Evolutionary conservation across 495 filamentous ascomycete species (phyloP), one percentile per base, ranked within the genome.

Genomic region (Talaromyces liani): DNA sequence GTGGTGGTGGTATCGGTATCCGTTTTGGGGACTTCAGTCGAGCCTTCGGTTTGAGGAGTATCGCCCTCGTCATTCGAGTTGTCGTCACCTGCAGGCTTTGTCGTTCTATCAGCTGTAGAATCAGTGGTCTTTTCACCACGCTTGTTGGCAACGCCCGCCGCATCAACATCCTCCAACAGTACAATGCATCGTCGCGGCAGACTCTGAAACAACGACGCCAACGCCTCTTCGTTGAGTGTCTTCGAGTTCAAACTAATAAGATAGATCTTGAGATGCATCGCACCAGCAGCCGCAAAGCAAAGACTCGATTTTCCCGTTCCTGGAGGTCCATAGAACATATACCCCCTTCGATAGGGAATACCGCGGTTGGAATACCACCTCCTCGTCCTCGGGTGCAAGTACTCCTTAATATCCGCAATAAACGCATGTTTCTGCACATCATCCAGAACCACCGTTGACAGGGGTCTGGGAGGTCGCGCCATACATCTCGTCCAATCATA

Each of bases 361-460:
- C 80, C 91, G 0, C 90, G 81, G 57, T 87, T 86, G 0, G 88
- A 85, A 66, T 94, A 94, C 92, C 91, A 96, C 16, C 79, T 75
- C 6, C 86, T 78, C 2, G 88, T 92, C 2, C 80, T 77, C 0
- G 89, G 87, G 63, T 91, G 87, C 6, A 97, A 76, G 67, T 93
- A 97, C 67, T 96, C 92, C 72, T 92, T 91, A 71, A 96, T 90
- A 72, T 97, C 93, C 16, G 79, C 73, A 33, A 95, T 73, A 20
- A 97, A 81, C 27, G 77, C 80, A 9, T 85, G 71, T 75, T 96
- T 97, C 72, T 91, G 85, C 34, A 77, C 70, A 25, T 83, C 79
- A 64, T 96, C 93, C 16, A 97, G 77, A 2, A 94, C 87, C 0
- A 97, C 93, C 0, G 93, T 96, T 3, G 84, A 82, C 77, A 97